Conservation (phyloP, 73 alveolate species). For the Symbiodinium natans region DNA sequence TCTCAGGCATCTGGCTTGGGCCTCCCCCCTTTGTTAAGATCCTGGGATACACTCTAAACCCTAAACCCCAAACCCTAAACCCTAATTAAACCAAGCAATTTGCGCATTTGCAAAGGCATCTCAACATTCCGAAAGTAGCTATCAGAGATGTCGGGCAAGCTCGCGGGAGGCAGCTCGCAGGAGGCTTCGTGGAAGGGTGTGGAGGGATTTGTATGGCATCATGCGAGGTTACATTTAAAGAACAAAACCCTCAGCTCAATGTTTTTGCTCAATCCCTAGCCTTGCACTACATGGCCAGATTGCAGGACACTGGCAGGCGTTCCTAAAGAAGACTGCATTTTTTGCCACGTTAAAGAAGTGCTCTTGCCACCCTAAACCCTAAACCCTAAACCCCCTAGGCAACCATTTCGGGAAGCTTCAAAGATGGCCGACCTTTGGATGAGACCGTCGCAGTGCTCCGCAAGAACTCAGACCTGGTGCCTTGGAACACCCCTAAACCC, state of each 20-base stretch:
- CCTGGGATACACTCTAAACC: too few relatives aligned
- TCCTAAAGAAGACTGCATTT: too few relatives aligned
- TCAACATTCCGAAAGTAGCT: too few relatives aligned
- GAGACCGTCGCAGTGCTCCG: background rate
- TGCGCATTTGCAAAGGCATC: too few relatives aligned
- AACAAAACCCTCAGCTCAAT: background rate
- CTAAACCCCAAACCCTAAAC: too few relatives aligned
- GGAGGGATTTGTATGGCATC: too few relatives aligned
- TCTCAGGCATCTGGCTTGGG: background rate
- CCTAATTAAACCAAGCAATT: too few relatives aligned
- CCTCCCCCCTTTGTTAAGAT: too few relatives aligned
- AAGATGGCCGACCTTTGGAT: background rate
- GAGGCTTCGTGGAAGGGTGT: background rate
- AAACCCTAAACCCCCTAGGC: background rate
- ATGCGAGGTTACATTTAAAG: background rate
- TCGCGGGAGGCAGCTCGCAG: background rate
- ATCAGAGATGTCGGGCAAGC: too few relatives aligned
- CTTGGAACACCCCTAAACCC: background rate
- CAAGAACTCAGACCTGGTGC: background rate
- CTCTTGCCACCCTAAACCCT: background rate
- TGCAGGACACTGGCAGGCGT: too few relatives aligned
- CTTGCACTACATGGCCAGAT: background rate
- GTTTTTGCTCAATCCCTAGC: background rate
- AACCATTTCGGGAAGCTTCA: slow-evolving; percentile 42
- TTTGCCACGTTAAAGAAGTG: too few relatives aligned